Conservation (phyloP, 1,139 yeast species). For the Hansenula sp. region DNA sequence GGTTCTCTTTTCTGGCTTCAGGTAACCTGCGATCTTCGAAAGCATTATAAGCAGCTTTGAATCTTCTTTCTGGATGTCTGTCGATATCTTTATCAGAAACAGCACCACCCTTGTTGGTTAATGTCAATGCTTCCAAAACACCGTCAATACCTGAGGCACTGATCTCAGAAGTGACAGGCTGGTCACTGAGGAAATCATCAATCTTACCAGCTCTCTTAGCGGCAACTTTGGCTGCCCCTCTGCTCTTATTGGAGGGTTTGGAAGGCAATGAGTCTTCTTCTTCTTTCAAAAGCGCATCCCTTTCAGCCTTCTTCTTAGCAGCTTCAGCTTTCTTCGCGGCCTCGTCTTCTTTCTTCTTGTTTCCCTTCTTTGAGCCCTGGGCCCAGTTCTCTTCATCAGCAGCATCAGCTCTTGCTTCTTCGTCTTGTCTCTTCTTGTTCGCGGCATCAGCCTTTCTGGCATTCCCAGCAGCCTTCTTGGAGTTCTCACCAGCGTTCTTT, state of each 20-base stretch:
- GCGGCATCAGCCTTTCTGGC: slow-evolving; percentile 71
- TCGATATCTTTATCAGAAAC: slow-evolving; percentile 63
- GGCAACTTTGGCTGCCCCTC: slow-evolving; percentile 73
- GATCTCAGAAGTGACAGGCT: slow-evolving; percentile 41
- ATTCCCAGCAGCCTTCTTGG: slow-evolving; percentile 66
- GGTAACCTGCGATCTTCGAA: slow-evolving; percentile 73
- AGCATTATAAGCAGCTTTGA: slow-evolving; percentile 75
- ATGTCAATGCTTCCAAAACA: slow-evolving; percentile 73
- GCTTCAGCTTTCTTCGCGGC: slow-evolving; percentile 61
- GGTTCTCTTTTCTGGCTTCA: slow-evolving; percentile 69
- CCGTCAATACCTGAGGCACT: slow-evolving; percentile 74
- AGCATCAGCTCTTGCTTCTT: slow-evolving; percentile 42
- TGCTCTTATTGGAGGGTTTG: slow-evolving; percentile 54
- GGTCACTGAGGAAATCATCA: slow-evolving; percentile 52
- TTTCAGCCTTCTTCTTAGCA: slow-evolving; percentile 59
- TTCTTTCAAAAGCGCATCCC: slow-evolving; percentile 54
- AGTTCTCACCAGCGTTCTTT: slow-evolving; percentile 49
- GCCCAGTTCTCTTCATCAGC: slow-evolving; percentile 68
- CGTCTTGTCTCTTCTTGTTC: slow-evolving; percentile 55
- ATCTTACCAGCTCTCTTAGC: slow-evolving; percentile 60
- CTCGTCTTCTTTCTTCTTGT: slow-evolving; percentile 66
- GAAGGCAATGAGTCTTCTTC: slow-evolving; percentile 64
- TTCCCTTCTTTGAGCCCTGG: slow-evolving; percentile 67
- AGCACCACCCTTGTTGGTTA: slow-evolving; percentile 54
- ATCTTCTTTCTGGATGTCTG: slow-evolving; percentile 86